Base-by-base conservation (phyloP, 1,284 basidiomycete species). In the Xerocomus nothofagi region DNA sequence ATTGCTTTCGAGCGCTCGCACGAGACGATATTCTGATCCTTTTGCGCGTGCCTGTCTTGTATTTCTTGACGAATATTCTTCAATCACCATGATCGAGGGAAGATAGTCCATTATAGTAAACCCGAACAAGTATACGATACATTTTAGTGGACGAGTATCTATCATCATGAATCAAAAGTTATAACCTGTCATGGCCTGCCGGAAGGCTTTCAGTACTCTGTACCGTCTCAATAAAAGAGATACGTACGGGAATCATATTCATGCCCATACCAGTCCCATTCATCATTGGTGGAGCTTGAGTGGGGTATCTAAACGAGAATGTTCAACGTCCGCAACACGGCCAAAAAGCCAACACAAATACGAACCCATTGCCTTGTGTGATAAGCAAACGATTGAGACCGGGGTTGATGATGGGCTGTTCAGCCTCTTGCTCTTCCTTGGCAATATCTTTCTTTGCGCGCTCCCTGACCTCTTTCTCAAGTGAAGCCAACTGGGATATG, bases 401-500 rank as follows among this genome's bases (percentile, higher is more conserved):
- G 51, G 90, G 90, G 67, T 88, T 88, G 68, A 92, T 91, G 56
- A 92, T 91, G 9, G 88, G 88, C 46, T 82, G 83, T 46, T 90
- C 86, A 4, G 87, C 80, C 63, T 91, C 88, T 42, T 84, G 83
- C 66, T 91, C 81, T 73, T 94, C 90, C 74, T 94, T 93, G 71
- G 89, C 84, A n/a, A 75, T 79, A 37, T 88, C 85, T 69, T 91
- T 93, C 72, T 83, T 86, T 31, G 82, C 80, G 40, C 82, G 81
- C 64, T 94, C 92, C 64, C 82, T 81, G 34, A 96, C 83, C 64
- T 93, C 84, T 71, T 87, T 91, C 73, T 94, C 91, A 29, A 97
- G 74, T 38, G 79, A 71, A 10, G 78, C 76, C 61, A 94, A 55
- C 85, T 91, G 54, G 8, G 51, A 50, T 17, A 44, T n/a, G 20